A percentile compares a stretch with the other conserved stretches of the same genome.
These are phyloP conservation scores for Solanum chacoense DNA, from an alignment of 305 asterid genomes.

Conservation along the genomic window DNA sequence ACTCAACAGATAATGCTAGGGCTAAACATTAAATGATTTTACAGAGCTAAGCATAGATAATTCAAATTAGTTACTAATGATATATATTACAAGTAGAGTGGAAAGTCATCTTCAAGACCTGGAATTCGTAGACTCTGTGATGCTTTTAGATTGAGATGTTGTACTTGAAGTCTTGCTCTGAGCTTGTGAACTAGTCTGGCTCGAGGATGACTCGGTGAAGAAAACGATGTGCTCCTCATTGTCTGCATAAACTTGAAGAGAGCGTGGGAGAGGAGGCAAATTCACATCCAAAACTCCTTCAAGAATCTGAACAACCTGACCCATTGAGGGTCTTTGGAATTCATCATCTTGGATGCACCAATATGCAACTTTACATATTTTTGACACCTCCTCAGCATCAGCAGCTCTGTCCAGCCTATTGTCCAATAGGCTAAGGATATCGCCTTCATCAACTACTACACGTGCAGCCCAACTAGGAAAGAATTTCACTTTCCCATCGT, in stretches of 20 bases:
- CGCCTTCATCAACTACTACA: slow-evolving; percentile 34
- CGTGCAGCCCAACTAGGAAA: slow-evolving; percentile 51
- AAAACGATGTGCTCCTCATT: slow-evolving; percentile 35
- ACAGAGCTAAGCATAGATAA: background rate
- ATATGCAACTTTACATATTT: slow-evolving; percentile 45
- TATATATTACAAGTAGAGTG: background rate
- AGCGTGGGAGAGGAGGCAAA: slow-evolving; percentile 49
- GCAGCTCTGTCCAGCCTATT: slow-evolving; percentile 30
- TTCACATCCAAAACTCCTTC: slow-evolving; percentile 64
- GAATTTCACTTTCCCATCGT: slow-evolving; percentile 34
- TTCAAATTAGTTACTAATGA: background rate
- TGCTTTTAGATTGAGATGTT: slow-evolving; percentile 31
- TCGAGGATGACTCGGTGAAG: slow-evolving; percentile 58
- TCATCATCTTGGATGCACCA: slow-evolving; percentile 83
- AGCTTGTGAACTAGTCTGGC: slow-evolving; percentile 35
- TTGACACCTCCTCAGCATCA: slow-evolving; percentile 39
- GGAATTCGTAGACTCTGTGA: slow-evolving; percentile 10
- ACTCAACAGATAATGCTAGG: background rate
- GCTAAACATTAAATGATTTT: background rate
- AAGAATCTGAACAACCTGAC: slow-evolving; percentile 61
- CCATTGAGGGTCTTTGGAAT: slow-evolving; percentile 56
- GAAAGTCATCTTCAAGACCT: background rate
- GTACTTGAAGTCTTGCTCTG: slow-evolving; percentile 33
- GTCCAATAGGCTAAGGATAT: slow-evolving; percentile 38
- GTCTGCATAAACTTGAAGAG: slow-evolving; percentile 36